A percentile compares a stretch with the other conserved stretches of the same genome.
Conservation (phyloP, 352 stramenopile species). For the Salisapilia sapeloensis region DNA sequence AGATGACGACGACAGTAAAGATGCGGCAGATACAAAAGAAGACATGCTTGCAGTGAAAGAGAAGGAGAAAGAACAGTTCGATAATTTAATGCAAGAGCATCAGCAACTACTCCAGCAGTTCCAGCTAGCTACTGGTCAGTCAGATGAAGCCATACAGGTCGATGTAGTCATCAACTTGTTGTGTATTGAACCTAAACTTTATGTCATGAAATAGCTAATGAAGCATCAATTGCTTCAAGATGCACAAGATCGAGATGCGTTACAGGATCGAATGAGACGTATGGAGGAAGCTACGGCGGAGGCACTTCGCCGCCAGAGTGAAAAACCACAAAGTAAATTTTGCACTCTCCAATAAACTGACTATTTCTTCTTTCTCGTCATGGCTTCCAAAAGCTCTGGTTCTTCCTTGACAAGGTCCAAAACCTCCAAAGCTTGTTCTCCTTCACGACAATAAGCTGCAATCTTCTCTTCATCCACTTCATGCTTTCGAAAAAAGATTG, state of each 20-base stretch:
- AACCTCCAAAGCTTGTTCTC: constrained; percentile 32
- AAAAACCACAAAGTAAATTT: not conserved
- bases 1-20: constrained; percentile 2
- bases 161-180: not conserved
- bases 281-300: constrained; percentile 43
- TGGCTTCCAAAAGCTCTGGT: constrained; percentile 20
- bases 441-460: constrained; percentile 23
- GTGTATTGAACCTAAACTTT: not conserved
- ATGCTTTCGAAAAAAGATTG: constrained; percentile 34
- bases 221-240: constrained; percentile 23
- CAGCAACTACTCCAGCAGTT: constrained; percentile 12
- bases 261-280: constrained; percentile 21
- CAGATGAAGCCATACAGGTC: constrained; percentile 37
- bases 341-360: not conserved
- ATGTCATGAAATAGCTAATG: constrained; percentile 12
- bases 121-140: constrained; percentile 13
- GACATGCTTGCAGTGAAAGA: constrained; percentile 1
- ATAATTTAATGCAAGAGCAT: constrained; percentile 13
- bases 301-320: constrained; percentile 6
- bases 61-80: constrained; percentile 9
- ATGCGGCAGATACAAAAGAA: constrained; percentile 1
- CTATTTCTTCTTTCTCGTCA: constrained; percentile 28
- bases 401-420: constrained; percentile 34
- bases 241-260: constrained; percentile 30
- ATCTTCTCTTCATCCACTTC: constrained; percentile 22